A percentile compares a stretch with the other conserved stretches of the same genome.
Evolutionary conservation across 2,329 filamentous ascomycete species (phyloP).

Genomic region (Ophiostoma novo-ulmi): DNA sequence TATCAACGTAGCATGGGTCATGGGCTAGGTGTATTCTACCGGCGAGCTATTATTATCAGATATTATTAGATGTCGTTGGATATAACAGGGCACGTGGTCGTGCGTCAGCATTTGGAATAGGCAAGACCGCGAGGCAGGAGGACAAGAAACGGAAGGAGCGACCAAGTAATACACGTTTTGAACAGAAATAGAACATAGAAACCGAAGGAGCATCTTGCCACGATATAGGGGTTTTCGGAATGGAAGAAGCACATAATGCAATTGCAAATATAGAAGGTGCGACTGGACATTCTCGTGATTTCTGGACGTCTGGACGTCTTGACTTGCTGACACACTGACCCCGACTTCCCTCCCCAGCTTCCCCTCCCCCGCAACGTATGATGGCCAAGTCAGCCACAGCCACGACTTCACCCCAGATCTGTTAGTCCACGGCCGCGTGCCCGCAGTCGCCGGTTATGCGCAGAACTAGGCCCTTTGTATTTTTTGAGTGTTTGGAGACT

Average conservation of each 20-base stretch:
- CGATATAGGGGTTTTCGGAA: background rate
- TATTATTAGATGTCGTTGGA: background rate
- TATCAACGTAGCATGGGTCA: background rate
- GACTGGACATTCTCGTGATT: background rate
- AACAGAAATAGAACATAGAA: background rate
- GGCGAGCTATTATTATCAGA: background rate
- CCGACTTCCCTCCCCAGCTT: background rate
- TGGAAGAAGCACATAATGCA: background rate
- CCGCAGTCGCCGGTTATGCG: constrained; percentile 6
- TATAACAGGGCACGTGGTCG: background rate
- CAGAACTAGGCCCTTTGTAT: background rate
- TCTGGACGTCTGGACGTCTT: background rate
- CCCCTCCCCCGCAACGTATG: constrained; percentile 12
- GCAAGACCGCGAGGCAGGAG: background rate
- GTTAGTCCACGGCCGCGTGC: background rate
- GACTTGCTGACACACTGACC: background rate
- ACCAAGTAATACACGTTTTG: background rate
- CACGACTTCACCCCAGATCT: constrained; percentile 9
- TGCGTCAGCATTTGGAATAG: constrained; percentile 1
- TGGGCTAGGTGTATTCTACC: background rate
- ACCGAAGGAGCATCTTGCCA: background rate
- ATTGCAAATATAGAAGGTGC: background rate
- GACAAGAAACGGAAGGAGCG: background rate
- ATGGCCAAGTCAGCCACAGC: background rate
- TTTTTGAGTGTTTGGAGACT: background rate